Conservation (phyloP, 768 basidiomycete genomes). For the Boletus edulis region DNA sequence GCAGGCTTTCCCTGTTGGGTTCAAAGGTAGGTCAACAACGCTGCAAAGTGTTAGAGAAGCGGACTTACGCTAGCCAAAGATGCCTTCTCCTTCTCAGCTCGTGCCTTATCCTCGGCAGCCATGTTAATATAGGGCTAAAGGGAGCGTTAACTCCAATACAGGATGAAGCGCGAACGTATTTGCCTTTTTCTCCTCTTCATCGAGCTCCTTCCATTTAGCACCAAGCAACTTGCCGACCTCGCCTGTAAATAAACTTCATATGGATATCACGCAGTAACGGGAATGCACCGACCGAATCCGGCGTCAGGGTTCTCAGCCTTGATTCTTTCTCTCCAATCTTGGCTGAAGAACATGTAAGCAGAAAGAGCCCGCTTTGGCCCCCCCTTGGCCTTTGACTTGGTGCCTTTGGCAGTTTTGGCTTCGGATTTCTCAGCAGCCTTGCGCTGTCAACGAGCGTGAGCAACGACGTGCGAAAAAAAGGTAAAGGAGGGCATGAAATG, state of each 20-base stretch:
- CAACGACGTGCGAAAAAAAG: constrained; percentile 1
- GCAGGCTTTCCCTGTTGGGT: constrained; percentile 27
- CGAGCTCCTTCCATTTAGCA: constrained; percentile 95
- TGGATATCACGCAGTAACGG: background rate
- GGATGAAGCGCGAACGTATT: constrained; percentile 8
- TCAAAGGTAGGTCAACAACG: background rate
- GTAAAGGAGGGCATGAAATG: constrained; percentile 1
- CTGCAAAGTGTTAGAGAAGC: background rate
- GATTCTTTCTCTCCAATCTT: constrained; percentile 94
- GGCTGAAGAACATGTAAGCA: constrained; percentile 99
- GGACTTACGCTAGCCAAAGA: constrained; percentile 38
- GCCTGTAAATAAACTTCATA: constrained; percentile 41
- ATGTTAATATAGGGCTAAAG: constrained; percentile 82
- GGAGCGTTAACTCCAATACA: constrained; percentile 6
- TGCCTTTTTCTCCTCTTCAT: constrained; percentile 90
- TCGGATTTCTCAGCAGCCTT: constrained; percentile 76
- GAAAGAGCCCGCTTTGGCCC: constrained; percentile 88
- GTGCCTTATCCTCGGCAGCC: constrained; percentile 82
- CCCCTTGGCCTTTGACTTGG: constrained; percentile 71
- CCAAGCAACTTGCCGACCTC: constrained; percentile 95
- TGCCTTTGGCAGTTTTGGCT: constrained; percentile 44
- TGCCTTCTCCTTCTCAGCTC: constrained; percentile 80
- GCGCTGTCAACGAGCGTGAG: constrained; percentile 44
- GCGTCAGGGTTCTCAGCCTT: constrained; percentile 96
- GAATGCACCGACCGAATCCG: constrained; percentile 66